Evolutionary conservation across 2,329 filamentous ascomycete genomes (phyloP), one percentile per base, ranked within the genome.

Genomic region (Shiraia sp.): DNA sequence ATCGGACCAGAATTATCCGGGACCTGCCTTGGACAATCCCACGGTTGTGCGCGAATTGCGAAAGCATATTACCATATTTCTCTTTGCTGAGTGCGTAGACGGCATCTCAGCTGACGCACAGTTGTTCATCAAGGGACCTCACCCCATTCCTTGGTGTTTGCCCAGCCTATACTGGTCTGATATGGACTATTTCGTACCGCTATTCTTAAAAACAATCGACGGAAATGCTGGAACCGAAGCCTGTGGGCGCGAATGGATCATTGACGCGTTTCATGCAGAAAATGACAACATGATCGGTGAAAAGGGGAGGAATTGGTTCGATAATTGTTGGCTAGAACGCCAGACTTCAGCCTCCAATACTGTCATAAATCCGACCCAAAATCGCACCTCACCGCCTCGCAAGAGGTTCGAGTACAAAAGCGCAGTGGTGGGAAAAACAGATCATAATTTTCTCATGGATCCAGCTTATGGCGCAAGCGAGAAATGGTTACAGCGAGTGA

Each of bases 251-350:
- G 41, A 40, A 19, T 63, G 60, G 53, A 36, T 22, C 1, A 44
- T 66, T 19, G 56, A 65, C 39, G 47, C 50, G 12, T 65, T 64
- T 25, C 60, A 65, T 31, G 63, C 60, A 7, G 53, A 61, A 31
- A 30, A 39, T 2, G 63, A 66, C 33, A 32, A 59, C 10, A 50
- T 66, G 50, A 51, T 64, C 5, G 61, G 63, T n/a, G 45, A 56
- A 16, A 61, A 52, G 32, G 60, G 63, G 1, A 47, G 46, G 16
- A 27, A 42, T 10, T 65, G 60, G 61, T 64, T 64, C 37, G 53
- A 63, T 28, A 30, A 45, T 9, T 60, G 56, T 29, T 66, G 61
- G 62, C 35, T 25, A 17, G 42, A 48, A 2, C 32, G 13, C 12
- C 31, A 14, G 10, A 19, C 32, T 22, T 38, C 40, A 4, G 29